phyloP scores from a whole-genome alignment of 2,329 filamentous ascomycete genomes.

The Arthrobotrys megalospora region DNA sequence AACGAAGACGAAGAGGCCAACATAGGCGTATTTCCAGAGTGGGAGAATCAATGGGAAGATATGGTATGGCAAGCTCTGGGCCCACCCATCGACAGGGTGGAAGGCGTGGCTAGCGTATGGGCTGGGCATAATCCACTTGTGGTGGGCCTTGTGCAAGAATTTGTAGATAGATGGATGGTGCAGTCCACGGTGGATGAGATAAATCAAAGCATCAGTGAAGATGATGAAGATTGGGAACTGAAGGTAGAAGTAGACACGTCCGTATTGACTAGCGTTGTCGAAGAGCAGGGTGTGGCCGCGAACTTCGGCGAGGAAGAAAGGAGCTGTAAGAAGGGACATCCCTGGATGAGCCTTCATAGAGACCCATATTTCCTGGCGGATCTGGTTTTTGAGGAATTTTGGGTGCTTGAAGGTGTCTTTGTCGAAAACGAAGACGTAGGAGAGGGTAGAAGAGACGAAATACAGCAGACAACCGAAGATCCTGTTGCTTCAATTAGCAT shows the following conservation, averaged over 20 bases:
- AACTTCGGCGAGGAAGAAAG: conserved; percentile 86
- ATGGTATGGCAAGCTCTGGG: conserved; percentile 92
- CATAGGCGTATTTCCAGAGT: conserved; percentile 89
- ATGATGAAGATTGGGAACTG: conserved; percentile 90
- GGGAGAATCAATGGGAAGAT: conserved; percentile 93
- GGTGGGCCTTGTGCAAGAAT: conserved; percentile 92
- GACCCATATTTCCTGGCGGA: conserved; percentile 86
- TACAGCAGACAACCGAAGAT: conserved; percentile 87
- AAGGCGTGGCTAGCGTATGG: conserved; percentile 94
- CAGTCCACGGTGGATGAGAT: conserved; percentile 89
- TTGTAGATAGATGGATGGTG: conserved; percentile 89
- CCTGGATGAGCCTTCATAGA: conserved; percentile 81
- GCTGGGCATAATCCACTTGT: conserved; percentile 99
- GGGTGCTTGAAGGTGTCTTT: conserved; percentile 90
- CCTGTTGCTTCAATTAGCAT: conserved; percentile 71
- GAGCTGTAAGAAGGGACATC: conserved; percentile 85
- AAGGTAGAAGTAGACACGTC: conserved; percentile 80
- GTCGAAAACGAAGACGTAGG: conserved; percentile 91
- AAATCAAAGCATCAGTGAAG: conserved; percentile 92
- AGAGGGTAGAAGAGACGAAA: conserved; percentile 85
- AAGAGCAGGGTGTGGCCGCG: conserved; percentile 90
- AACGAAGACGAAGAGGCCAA: conserved; percentile 89
- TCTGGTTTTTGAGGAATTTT: conserved; percentile 95
- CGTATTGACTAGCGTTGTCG: conserved; percentile 81
- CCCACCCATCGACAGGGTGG: conserved; percentile 92